Evolutionary conservation across 1,284 basidiomycete genomes (phyloP).

Genomic region (Cerioporus squamosus): DNA sequence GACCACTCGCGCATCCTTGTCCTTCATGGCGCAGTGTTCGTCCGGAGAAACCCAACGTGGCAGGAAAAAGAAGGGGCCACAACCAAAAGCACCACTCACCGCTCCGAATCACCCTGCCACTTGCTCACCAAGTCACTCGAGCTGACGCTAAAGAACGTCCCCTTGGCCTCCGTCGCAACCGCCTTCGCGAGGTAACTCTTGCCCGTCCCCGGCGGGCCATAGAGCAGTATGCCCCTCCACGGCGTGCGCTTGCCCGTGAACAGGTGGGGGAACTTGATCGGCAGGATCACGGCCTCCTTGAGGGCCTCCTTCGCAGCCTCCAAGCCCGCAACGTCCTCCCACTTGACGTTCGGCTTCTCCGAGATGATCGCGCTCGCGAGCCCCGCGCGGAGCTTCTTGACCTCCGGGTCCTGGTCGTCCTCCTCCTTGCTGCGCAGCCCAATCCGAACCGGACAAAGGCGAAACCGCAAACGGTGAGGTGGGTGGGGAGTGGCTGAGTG

Average conservation of each 20-base stretch:
- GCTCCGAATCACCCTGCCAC: constrained; percentile 99
- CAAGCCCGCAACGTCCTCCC: constrained; percentile 98
- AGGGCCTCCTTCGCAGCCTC: constrained; percentile 94
- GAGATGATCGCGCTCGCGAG: constrained; percentile 88
- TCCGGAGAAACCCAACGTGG: no score
- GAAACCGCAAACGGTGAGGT: no score
- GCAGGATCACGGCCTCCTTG: constrained; percentile 98
- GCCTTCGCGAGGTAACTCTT: constrained; percentile 97
- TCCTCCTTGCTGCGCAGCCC: constrained; percentile 56
- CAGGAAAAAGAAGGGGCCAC: no score
- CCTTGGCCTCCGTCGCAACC: constrained; percentile 98
- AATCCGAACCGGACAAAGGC: background rate
- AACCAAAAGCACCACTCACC: constrained; percentile 52
- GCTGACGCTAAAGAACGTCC: constrained; percentile 97
- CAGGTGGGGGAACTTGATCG: constrained; percentile 98
- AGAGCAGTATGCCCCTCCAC: constrained; percentile 94
- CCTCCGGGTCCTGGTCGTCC: constrained; percentile 87
- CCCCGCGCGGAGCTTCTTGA: constrained; percentile 93
- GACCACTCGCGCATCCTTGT: no score
- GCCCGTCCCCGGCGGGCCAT: constrained; percentile 96
- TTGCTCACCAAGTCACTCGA: constrained; percentile 97
- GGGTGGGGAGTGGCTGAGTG: constrained; percentile 5
- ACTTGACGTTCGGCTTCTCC: constrained; percentile 95
- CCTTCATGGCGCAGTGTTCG: no score
- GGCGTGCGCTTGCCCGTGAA: constrained; percentile 99